Evolutionary conservation across 2,329 filamentous ascomycete species (phyloP), one percentile per base, ranked within the genome.

Genomic region (Aspergillus nomiae): DNA sequence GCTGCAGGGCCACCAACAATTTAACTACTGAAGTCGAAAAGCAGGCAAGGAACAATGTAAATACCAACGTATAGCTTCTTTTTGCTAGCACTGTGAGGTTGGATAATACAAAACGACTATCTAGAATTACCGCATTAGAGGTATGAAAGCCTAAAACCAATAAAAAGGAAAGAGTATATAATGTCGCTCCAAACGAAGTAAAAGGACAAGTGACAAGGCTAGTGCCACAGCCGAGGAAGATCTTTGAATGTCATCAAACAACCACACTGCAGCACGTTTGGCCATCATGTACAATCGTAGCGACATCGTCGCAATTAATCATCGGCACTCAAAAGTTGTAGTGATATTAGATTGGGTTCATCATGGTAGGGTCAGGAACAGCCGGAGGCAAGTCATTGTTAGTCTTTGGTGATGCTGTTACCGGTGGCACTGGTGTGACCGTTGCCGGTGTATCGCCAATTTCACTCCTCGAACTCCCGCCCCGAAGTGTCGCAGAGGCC

Each of bases 261-360:
- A 55, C 45, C 26, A 61, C 41, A 58, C 38, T 21, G 28, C 19
- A n/a, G 16, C 48, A 21, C 26, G 4, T 32, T 7, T n/a, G 28
- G 14, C 9, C 28, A 51, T 51, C 48, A 51, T 51, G 19, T 51
- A 51, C 48, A 51, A n/a, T 32, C 48, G 28, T 21, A 21, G 19
- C 19, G 19, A 19, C 28, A 32, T 51, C 21, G 28, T 34, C 16
- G 21, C 48, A 51, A 50, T 59, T 21, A 43, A 53, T 45, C 46
- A 58, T 55, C 57, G 24, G 14, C 26, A 26, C 28, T 12, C 9
- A 16, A 11, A 11, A 30, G 10, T 38, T 36, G 14, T 21, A 28
- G 16, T 32, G 45, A 24, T 60, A 69, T 75, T 59, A 77, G 59
- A 77, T 76, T 50, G 73, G 75, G 67, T 77, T 77, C 66, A 75